phyloP scores from a whole-genome alignment of 2,329 filamentous ascomycete species.

The Malbranchea zuffiana region DNA sequence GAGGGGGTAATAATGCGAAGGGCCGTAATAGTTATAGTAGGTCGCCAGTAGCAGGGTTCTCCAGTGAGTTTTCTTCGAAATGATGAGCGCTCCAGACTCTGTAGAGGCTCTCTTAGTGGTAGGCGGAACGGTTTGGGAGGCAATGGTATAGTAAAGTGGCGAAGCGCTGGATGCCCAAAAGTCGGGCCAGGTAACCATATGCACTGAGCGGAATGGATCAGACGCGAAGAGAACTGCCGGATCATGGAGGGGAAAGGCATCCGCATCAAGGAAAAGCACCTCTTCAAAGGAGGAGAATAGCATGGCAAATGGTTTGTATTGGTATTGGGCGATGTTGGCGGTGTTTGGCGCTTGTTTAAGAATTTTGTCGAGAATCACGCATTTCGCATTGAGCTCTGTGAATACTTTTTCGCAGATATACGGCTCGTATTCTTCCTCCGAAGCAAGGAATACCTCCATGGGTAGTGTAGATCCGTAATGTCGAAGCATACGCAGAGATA shows the following conservation, averaged over 20 bases:
- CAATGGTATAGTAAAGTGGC: slow-evolving; percentile 31
- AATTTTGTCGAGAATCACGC: slow-evolving; percentile 36
- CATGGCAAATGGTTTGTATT: slow-evolving; percentile 40
- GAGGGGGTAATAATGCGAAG: slow-evolving; percentile 36
- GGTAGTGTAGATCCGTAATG: slow-evolving; percentile 34
- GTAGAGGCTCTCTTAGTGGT: slow-evolving; percentile 23
- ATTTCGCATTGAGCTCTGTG: slow-evolving; percentile 33
- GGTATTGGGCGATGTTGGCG: slow-evolving; percentile 33
- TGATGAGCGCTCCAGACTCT: slow-evolving; percentile 38
- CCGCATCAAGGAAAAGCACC: slow-evolving; percentile 41
- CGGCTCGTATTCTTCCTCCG: slow-evolving; percentile 32
- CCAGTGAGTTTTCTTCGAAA: slow-evolving; percentile 35
- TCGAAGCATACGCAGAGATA: slow-evolving; percentile 38
- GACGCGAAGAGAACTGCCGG: slow-evolving; percentile 34
- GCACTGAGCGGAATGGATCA: slow-evolving; percentile 32
- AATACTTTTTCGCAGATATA: slow-evolving; percentile 36
- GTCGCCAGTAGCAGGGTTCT: slow-evolving; percentile 36
- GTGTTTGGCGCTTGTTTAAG: slow-evolving; percentile 23
- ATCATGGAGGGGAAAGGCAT: slow-evolving; percentile 35
- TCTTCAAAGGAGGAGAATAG: slow-evolving; percentile 42
- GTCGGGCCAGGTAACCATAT: slow-evolving; percentile 40
- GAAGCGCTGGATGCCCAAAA: slow-evolving; percentile 35
- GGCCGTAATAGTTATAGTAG: slow-evolving; percentile 42
- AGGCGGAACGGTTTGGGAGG: slow-evolving; percentile 20
- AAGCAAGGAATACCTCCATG: slow-evolving; percentile 37